Conservation (phyloP, 768 basidiomycete species). For the Amanita rubescens region DNA sequence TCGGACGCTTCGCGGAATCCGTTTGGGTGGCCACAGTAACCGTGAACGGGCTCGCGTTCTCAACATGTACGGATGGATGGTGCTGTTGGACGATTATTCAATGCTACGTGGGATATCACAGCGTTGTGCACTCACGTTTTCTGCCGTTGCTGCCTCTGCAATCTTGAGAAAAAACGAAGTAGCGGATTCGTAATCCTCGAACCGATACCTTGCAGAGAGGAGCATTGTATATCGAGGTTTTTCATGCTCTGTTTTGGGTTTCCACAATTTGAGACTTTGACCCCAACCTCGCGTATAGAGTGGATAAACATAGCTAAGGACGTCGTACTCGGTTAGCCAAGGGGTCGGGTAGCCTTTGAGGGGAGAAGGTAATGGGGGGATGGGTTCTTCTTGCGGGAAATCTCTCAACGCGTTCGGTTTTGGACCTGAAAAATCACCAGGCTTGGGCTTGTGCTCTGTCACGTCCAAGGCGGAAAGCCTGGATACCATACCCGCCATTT, state of each 20-base stretch:
- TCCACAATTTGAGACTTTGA: constrained; percentile 4
- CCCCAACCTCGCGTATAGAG: constrained; percentile 8
- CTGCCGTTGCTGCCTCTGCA: neutral
- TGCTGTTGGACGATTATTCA: neutral
- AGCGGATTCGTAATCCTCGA: constrained; percentile 5
- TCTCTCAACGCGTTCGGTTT: constrained; percentile 6
- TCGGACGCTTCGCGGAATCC: constrained; percentile 4
- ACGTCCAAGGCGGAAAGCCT: neutral
- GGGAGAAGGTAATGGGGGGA: neutral
- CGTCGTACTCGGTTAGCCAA: constrained; percentile 7
- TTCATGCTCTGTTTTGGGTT: no score
- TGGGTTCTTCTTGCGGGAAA: neutral
- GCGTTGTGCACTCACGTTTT: neutral
- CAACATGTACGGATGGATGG: constrained; percentile 5
- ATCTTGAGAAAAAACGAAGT: constrained; percentile 3
- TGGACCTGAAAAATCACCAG: neutral
- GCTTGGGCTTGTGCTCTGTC: neutral
- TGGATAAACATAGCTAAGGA: constrained; percentile 1
- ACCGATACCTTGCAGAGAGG: constrained; percentile 2
- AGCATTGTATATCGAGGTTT: constrained; percentile 1
- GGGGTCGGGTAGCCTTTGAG: constrained; percentile 4
- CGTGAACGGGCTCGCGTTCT: constrained; percentile 1
- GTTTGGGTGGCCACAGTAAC: constrained; percentile 7
- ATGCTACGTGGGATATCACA: no score
- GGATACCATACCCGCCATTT: constrained; percentile 4